phyloP scores from a whole-genome alignment of 768 basidiomycete genomes.

The Dictyophora rubrovolvata region DNA sequence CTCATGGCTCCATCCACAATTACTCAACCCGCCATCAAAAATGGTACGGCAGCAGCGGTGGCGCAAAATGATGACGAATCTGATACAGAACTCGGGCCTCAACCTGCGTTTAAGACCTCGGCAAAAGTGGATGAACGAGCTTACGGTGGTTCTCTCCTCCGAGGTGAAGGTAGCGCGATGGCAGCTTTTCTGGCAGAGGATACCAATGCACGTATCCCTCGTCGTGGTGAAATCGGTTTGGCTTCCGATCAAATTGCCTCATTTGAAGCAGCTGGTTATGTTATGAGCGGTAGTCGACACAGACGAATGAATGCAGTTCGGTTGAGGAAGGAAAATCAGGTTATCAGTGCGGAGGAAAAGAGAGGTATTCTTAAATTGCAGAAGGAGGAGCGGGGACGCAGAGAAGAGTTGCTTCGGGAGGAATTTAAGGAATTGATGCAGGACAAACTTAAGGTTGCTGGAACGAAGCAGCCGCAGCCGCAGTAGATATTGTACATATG shows the following conservation, averaged over 20 bases:
- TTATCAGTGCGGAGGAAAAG: conserved; percentile 98
- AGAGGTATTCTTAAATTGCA: conserved; percentile 90
- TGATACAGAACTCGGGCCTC: conserved; percentile 72
- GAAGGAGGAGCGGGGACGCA: conserved; percentile 84
- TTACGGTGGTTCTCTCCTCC: conserved; percentile 82
- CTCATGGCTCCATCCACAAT: conserved; percentile 10
- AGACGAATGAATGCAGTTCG: conserved; percentile 98
- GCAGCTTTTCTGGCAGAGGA: conserved; percentile 89
- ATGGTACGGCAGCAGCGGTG: conserved; percentile 11
- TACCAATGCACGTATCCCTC: conserved; percentile 80
- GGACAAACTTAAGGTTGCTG: conserved; percentile 56
- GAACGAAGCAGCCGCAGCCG: conserved; percentile 12
- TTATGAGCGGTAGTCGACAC: conserved; percentile 95
- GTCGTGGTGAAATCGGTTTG: conserved; percentile 97
- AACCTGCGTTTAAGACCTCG: conserved; percentile 42
- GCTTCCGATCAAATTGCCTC: conserved; percentile 77
- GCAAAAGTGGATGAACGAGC: conserved; percentile 67
- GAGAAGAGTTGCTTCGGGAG: conserved; percentile 80
- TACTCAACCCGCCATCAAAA: conserved; percentile 12
- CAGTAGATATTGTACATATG: not conserved
- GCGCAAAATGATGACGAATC: conserved; percentile 20
- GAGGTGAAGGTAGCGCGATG: conserved; percentile 97
- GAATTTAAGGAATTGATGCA: conserved; percentile 80
- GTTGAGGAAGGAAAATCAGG: conserved; percentile 98
- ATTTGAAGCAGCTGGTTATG: conserved; percentile 87